Base-by-base conservation (phyloP, 1,284 basidiomycete genomes). In the Anthracocystis panici-leucophaei region DNA sequence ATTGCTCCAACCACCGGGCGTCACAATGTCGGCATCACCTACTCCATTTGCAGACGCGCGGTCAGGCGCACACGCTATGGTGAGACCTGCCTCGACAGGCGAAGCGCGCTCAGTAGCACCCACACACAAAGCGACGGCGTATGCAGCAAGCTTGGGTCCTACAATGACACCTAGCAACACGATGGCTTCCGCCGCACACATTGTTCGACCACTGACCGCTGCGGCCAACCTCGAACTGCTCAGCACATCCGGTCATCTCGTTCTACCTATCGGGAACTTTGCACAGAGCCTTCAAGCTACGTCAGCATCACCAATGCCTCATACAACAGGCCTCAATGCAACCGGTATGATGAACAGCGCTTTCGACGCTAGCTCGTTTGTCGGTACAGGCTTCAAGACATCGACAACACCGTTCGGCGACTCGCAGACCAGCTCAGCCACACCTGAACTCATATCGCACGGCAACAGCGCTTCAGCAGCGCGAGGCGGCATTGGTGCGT, bases 81-180 rank as follows among this genome's bases (percentile, higher is more conserved):
- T 56, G 12, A 53, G 70, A 11, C 70, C 71, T 18, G 65, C 71
- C 10, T 74, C 71, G 20, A 64, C 71, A 6, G 65, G 65, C 33
- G 18, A 57, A 2, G 38, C 49, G 12, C 53, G 60, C 4, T 45
- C 57, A 4, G 33, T 40, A 11, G 60, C 60, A 2, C 60, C 59
- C 2, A 52, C 44, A 10, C 63, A 64, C 45, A 62, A 33, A 14
- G 35, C 66, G 3, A 46, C 57, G 10, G 48, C 56, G 3, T 67
- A 53, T 20, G 44, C 67, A 16, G 29, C 59, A 5, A 46, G 29
- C 16, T 35, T 59, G 11, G 63, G n/a, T 21, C 31, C 59, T 21
- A 9, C 59, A 1, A 40, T 50, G 6, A 31, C 54, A 9, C 18
- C 14, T 41, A 29, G 20, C 31, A 50, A 55, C 41, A 33, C 48